Evolutionary conservation across 164 flowering plant species (phyloP).

Genomic region (Platanus orientalis): DNA sequence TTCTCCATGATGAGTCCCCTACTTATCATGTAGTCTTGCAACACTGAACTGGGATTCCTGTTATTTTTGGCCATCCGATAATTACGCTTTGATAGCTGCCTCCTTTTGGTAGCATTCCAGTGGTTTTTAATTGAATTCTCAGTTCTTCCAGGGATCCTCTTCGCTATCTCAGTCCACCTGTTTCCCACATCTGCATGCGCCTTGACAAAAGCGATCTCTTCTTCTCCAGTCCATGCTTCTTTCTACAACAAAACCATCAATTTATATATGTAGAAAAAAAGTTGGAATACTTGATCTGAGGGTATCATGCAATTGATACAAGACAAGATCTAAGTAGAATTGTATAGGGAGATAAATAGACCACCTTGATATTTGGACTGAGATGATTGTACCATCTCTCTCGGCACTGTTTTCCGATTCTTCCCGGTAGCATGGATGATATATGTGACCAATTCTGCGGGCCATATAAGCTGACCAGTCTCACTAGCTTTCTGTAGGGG

Average conservation of each 20-base stretch:
- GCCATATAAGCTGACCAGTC: conserved; percentile 33
- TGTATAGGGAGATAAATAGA: not conserved
- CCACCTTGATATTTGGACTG: conserved; percentile 46
- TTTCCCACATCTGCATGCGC: conserved; percentile 73
- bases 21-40: conserved; percentile 17
- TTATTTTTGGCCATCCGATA: conserved; percentile 18
- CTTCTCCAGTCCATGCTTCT: conserved; percentile 76
- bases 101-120: conserved; percentile 87
- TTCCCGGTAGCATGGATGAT: conserved; percentile 29
- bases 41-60: not conserved
- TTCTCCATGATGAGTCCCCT: not conserved
- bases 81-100: conserved; percentile 54
- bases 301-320: not conserved
- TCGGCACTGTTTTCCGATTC: conserved; percentile 56
- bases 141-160: conserved; percentile 70
- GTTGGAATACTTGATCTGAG: not conserved
- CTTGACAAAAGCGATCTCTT: conserved; percentile 53
- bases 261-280: too few relatives aligned
- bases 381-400: conserved; percentile 62
- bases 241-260: conserved; percentile 37
- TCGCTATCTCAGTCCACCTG: conserved; percentile 92
- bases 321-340: not conserved
- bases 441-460: conserved; percentile 42
- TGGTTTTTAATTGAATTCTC: conserved; percentile 91
- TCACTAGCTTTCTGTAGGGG: conserved; percentile 28